Conservation (phyloP, 306 rosid species). For the Datisca glomerata region DNA sequence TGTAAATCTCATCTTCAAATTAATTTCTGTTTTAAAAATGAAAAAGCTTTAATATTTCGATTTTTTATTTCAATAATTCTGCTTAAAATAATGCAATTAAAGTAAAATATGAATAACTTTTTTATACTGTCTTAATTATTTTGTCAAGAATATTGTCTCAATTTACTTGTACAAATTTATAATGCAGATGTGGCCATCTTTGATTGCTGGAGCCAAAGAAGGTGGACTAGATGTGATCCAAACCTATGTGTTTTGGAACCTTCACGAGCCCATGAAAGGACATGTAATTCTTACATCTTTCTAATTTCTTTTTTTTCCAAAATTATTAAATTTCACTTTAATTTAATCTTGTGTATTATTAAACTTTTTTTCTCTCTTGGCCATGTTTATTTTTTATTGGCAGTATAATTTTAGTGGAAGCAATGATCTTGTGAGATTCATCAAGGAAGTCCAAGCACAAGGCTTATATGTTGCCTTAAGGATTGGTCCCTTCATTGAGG, state of each 20-base stretch:
- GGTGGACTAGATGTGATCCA: constrained; percentile 80
- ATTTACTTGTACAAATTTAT: no score
- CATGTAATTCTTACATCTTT: constrained; percentile 33
- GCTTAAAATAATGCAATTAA: no score
- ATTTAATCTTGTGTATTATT: no score
- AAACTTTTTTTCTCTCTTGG: neutral
- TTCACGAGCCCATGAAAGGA: constrained; percentile 69
- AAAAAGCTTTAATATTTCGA: no score
- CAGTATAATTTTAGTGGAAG: constrained; percentile 71
- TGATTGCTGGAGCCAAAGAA: constrained; percentile 63
- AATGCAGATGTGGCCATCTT: constrained; percentile 69
- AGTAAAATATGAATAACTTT: no score
- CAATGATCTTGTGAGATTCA: constrained; percentile 46
- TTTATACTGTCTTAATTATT: no score
- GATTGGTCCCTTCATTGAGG: constrained; percentile 84
- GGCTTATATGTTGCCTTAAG: constrained; percentile 65
- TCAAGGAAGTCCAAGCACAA: constrained; percentile 63
- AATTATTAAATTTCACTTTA: no score
- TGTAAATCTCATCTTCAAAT: no score
- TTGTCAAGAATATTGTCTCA: no score
- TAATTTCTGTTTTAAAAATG: neutral
- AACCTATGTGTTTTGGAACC: constrained; percentile 90
- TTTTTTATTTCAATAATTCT: no score
- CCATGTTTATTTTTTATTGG: constrained; percentile 3
- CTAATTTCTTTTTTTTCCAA: no score